phyloP scores from a whole-genome alignment of 176 grass and related monocot genomes.

The Olyra latifolia region DNA sequence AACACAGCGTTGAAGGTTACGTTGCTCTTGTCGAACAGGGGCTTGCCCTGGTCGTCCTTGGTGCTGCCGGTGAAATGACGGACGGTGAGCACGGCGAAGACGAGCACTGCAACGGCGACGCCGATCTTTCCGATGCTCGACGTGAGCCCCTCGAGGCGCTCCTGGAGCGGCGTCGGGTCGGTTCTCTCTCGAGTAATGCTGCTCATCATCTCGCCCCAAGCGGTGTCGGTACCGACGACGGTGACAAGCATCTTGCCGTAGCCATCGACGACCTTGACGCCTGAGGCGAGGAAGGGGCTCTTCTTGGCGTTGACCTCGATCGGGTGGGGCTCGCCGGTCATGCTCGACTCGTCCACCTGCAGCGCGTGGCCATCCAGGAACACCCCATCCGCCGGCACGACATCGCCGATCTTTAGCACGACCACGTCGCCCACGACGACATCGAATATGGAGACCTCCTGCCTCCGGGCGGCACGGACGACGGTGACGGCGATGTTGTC shows the following conservation, averaged over 20 bases:
- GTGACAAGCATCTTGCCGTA: constrained; percentile 73
- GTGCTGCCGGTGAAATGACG: constrained; percentile 75
- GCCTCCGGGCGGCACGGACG: constrained; percentile 35
- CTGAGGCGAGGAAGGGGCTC: constrained; percentile 63
- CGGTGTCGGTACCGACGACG: constrained; percentile 62
- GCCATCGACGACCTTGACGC: constrained; percentile 77
- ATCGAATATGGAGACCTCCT: constrained; percentile 56
- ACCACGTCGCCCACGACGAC: constrained; percentile 70
- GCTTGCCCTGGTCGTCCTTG: constrained; percentile 52
- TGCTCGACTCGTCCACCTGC: constrained; percentile 89
- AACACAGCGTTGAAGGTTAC: constrained; percentile 45
- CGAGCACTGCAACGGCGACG: constrained; percentile 52
- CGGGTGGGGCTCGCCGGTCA: constrained; percentile 78
- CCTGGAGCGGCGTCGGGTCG: constrained; percentile 68
- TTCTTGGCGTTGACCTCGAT: constrained; percentile 41
- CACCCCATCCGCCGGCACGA: constrained; percentile 63
- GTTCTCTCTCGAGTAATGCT: constrained; percentile 54
- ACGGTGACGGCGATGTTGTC: constrained; percentile 49
- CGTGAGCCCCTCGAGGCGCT: constrained; percentile 70
- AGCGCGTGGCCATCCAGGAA: constrained; percentile 52
- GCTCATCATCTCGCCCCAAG: constrained; percentile 93
- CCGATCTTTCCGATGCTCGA: constrained; percentile 83
- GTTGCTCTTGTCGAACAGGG: constrained; percentile 39
- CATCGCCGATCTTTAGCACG: constrained; percentile 65
- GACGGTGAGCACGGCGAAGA: constrained; percentile 61